A percentile compares a stretch with the other conserved stretches of the same genome.
phyloP scores from a whole-genome alignment of 2,329 filamentous ascomycete species.

The Fusarium sp. region DNA sequence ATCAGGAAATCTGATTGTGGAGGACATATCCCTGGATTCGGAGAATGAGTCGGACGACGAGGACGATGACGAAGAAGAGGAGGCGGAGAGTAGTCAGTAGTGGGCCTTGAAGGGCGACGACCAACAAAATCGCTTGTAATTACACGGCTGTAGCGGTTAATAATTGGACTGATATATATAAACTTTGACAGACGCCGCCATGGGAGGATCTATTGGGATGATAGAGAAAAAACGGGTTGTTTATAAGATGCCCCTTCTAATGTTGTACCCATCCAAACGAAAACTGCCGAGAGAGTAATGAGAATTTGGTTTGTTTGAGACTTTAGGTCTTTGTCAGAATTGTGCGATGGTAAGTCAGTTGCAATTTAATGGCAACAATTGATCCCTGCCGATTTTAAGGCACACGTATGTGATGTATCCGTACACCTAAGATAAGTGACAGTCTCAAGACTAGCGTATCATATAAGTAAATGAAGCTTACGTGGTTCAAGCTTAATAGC shows the following conservation, averaged over 20 bases:
- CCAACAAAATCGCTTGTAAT: slow-evolving; percentile 10
- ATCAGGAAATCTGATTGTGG: slow-evolving; percentile 91
- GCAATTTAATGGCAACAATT: neutral
- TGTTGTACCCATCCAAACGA: neutral
- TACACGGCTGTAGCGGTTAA: slow-evolving; percentile 25
- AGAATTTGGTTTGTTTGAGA: neutral
- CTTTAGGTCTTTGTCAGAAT: slow-evolving; percentile 1
- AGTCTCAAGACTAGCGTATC: neutral
- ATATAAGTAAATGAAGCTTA: slow-evolving; percentile 3
- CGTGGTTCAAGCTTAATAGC: slow-evolving; percentile 9
- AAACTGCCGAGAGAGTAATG: slow-evolving; percentile 12
- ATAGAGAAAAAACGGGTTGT: neutral
- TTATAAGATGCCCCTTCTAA: neutral
- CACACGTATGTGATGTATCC: neutral
- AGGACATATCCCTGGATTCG: slow-evolving; percentile 63
- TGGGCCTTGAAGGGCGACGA: slow-evolving; percentile 20
- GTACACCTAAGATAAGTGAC: neutral
- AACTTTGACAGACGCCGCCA: neutral
- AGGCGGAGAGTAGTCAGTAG: slow-evolving; percentile 42
- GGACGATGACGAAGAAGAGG: slow-evolving; percentile 46
- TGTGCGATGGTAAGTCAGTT: neutral
- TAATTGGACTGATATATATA: slow-evolving; percentile 10
- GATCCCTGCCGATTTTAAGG: neutral
- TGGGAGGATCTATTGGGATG: neutral
- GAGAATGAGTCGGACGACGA: slow-evolving; percentile 54